Evolutionary conservation across 768 basidiomycete genomes (phyloP).

Genomic region (Chalciporus piperatus): DNA sequence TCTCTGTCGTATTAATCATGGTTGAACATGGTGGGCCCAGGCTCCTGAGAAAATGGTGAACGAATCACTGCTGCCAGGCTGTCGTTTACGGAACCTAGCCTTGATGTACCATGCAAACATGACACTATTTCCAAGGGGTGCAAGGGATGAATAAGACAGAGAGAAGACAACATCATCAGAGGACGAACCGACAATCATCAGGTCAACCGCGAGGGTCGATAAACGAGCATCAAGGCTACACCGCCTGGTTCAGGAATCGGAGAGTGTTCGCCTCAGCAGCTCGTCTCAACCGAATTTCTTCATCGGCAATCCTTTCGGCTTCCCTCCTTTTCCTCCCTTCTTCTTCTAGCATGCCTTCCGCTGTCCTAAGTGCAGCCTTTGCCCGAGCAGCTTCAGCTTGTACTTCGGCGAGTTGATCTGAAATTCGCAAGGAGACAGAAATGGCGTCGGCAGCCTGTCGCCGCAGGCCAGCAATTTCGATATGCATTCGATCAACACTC

Average conservation of each 20-base stretch:
- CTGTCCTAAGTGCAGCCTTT: slow-evolving; percentile 50
- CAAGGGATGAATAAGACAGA: not conserved
- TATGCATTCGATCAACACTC: slow-evolving; percentile 59
- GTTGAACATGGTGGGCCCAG: not conserved
- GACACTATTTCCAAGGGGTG: not conserved
- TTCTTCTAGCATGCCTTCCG: slow-evolving; percentile 59
- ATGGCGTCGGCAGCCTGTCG: slow-evolving; percentile 69
- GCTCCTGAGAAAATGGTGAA: not conserved
- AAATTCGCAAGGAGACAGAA: slow-evolving; percentile 58
- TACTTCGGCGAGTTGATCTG: slow-evolving; percentile 67
- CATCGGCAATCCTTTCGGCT: slow-evolving; percentile 50
- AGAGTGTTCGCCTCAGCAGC: slow-evolving; percentile 50
- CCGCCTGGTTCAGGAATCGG: slow-evolving; percentile 30
- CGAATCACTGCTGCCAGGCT: too few species aligned
- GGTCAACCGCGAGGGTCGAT: slow-evolving; percentile 1
- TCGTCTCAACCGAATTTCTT: slow-evolving; percentile 46
- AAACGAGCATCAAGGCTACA: not conserved
- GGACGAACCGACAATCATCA: not conserved
- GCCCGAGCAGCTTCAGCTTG: slow-evolving; percentile 59
- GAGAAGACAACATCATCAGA: not conserved
- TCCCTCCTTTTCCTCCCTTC: slow-evolving; percentile 58
- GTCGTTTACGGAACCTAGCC: not conserved
- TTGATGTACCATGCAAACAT: not conserved
- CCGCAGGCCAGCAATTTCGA: slow-evolving; percentile 61
- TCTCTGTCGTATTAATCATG: not conserved